Base-by-base conservation (phyloP, 768 basidiomycete species). In the Hortiboletus campestris region DNA sequence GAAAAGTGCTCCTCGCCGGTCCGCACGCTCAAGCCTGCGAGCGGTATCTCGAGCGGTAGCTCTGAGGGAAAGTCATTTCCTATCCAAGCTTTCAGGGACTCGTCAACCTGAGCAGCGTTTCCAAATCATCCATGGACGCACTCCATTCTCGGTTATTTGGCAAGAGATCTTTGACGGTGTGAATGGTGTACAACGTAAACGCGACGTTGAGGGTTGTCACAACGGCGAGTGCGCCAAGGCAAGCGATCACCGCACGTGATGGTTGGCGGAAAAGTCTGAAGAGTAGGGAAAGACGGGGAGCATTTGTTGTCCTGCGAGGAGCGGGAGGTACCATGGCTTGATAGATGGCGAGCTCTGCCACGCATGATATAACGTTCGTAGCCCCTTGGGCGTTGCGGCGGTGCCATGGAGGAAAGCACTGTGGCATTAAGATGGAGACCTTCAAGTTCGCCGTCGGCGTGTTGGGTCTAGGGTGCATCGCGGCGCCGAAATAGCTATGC, bases 11-110 rank as follows among this genome's bases (percentile, higher is more conserved):
- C 62, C 7, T 56, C 53, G 36, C 70, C 66, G 3, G 59, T 50
- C 20, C 60, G 58, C 51, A 73, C 62, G 34, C 58, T 64, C 54
- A 72, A 64, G 13, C 68, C 66, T 14, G 64, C 68, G 12, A 57
- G 47, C 4, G 72, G 71, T 43, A 74, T 53, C 6, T 58, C 52
- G 25, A 74, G 13, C 0, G 72, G 72, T 0, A 73, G 64, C n/a
- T 70, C 68, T 11, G 71, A 62, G 14, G 72, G 68, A 29, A 63
- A 68, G 50, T 69, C 69, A 8, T 68, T 60, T 11, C 68, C 71
- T n/a, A 67, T 44, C 55, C 70, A 73, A 6, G 57, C 72, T 57
- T 31, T 12, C 17, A 14, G 20, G 7, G n/a, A 28, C 16, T 13
- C 9, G 36, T 56, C 43, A 50, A 43, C 11, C 11, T 29, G 13